These are phyloP conservation scores for Fusarium pilosicola DNA, from an alignment of 2,329 filamentous ascomycete genomes.

Conservation along the genomic window DNA sequence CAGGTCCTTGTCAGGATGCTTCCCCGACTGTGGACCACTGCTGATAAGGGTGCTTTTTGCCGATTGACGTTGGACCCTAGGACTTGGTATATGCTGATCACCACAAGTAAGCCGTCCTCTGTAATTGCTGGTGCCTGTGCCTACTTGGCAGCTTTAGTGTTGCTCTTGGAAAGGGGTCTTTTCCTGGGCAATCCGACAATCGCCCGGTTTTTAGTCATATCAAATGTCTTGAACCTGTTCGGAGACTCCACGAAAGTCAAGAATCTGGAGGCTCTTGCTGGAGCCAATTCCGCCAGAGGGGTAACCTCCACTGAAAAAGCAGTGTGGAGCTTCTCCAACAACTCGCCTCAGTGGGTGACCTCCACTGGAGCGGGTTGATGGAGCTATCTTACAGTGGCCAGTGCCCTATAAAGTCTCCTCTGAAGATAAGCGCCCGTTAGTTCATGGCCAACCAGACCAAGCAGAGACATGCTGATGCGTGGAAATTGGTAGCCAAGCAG, in stretches of 20 bases:
- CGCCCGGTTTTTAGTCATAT: neutral
- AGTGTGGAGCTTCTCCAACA: conserved; percentile 30
- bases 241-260: neutral
- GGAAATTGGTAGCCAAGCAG: conserved; percentile 5
- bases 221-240: neutral
- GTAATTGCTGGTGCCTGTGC: neutral
- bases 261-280: conserved; percentile 11
- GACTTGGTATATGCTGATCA: conserved; percentile 15
- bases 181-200: neutral
- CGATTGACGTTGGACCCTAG: conserved; percentile 18
- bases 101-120: neutral
- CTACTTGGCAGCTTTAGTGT: neutral
- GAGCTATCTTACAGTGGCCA: conserved; percentile 16
- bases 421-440: neutral
- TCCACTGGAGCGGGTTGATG: conserved; percentile 12
- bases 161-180: neutral
- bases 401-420: conserved; percentile 14
- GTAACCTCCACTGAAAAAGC: conserved; percentile 38
- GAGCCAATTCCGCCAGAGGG: conserved; percentile 15
- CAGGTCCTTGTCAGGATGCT: conserved; percentile 13
- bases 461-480: neutral
- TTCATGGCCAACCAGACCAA: conserved; percentile 31
- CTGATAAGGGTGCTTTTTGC: conserved; percentile 18
- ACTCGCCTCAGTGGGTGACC: conserved; percentile 15
- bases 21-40: conserved; percentile 29